These are phyloP conservation scores for Begonia fuchsioides DNA, from an alignment of 306 rosid genomes.

Conservation along the genomic window DNA sequence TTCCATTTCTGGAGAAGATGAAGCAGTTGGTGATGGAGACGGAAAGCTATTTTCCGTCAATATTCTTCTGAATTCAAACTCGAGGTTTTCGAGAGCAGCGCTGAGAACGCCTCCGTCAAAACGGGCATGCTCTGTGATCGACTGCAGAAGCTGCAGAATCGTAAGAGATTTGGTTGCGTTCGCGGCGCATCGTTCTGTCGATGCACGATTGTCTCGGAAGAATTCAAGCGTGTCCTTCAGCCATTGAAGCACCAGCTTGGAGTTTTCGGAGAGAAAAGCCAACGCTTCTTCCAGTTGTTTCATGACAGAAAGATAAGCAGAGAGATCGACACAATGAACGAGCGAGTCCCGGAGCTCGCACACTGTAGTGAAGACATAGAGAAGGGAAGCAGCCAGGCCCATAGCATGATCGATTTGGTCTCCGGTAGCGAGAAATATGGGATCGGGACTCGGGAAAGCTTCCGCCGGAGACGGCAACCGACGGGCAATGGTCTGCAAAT, in stretches of 20 bases:
- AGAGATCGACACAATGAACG: conserved; percentile 30
- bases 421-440: conserved; percentile 20
- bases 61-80: conserved; percentile 41
- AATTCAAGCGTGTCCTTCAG: conserved; percentile 34
- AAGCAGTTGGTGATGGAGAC: conserved; percentile 23
- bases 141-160: conserved; percentile 36
- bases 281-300: conserved; percentile 61
- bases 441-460: conserved; percentile 11
- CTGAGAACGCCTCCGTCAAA: conserved; percentile 57
- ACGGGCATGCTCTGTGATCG: conserved; percentile 17
- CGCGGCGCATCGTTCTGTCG: conserved; percentile 22
- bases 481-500: conserved; percentile 29
- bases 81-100: conserved; percentile 51
- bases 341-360: conserved; percentile 44
- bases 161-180: conserved; percentile 34
- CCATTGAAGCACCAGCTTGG: conserved; percentile 51
- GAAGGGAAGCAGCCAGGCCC: conserved; percentile 48
- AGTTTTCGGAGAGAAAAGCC: conserved; percentile 52
- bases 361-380: conserved; percentile 34
- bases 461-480: conserved; percentile 27
- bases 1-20: conserved; percentile 13
- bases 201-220: conserved; percentile 20
- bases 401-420: conserved; percentile 37
- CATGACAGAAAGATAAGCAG: conserved; percentile 25
- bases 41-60: conserved; percentile 24